Percentiles rank a stretch among this genome's conserved stretches.
phyloP scores from a whole-genome alignment of 192 early-diverging fungal genomes.

The Chytriomyces sp. region DNA sequence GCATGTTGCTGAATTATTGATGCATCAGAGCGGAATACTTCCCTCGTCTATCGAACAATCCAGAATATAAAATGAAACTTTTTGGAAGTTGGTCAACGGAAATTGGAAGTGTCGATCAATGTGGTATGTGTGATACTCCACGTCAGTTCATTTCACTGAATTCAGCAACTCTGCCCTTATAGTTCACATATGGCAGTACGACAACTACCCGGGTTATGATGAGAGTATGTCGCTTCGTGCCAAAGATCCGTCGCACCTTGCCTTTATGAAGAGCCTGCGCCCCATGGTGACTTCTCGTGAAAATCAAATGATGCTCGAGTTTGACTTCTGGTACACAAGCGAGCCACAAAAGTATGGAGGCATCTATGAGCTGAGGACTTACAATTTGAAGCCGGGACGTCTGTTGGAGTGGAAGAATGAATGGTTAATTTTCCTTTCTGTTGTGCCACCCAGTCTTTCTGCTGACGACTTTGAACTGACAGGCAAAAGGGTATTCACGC shows the following conservation, averaged over 20 bases:
- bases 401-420: conserved; percentile 92
- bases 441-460: conserved; percentile 19
- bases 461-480: background rate
- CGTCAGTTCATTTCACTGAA: background rate
- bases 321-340: conserved; percentile 77
- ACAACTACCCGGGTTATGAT: conserved; percentile 81
- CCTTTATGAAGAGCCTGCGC: conserved; percentile 67
- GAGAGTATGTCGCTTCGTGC: conserved; percentile 62
- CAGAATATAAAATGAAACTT: conserved; percentile 74
- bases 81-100: conserved; percentile 88
- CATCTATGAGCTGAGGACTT: conserved; percentile 91
- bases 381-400: conserved; percentile 82
- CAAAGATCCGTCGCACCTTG: conserved; percentile 64
- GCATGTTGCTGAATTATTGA: background rate
- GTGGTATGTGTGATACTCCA: conserved; percentile 52
- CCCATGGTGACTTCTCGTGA: conserved; percentile 72
- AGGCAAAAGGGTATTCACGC: conserved; percentile 86
- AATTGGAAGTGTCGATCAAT: conserved; percentile 86
- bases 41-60: conserved; percentile 74
- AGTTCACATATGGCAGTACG: conserved; percentile 96
- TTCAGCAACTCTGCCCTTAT: conserved; percentile 19
- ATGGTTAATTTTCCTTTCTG: too few species aligned
- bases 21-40: conserved; percentile 68
- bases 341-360: conserved; percentile 76
- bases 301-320: conserved; percentile 89